Conservation (phyloP, 148 eudicot genomes). For the Dysphania ambrosioides region DNA sequence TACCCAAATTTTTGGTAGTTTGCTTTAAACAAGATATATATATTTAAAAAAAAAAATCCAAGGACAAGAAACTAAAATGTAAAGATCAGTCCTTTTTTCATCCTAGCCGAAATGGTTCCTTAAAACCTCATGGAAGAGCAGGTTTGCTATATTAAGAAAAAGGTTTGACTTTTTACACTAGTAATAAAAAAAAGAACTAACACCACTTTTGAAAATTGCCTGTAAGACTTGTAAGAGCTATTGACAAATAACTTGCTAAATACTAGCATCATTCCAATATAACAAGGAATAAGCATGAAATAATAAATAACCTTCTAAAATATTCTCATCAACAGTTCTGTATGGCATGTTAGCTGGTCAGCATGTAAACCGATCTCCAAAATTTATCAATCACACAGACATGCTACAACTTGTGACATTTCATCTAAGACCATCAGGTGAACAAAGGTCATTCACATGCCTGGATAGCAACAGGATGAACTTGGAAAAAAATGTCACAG, state of each 20-base stretch:
- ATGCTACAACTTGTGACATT: constrained; percentile 38
- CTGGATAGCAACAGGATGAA: too few relatives aligned
- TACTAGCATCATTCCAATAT: too few relatives aligned
- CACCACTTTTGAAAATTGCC: not conserved
- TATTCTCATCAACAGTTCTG: not conserved
- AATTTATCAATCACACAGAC: constrained; percentile 31
- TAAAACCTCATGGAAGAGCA: not conserved
- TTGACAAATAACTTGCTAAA: not conserved
- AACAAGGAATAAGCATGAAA: too few relatives aligned
- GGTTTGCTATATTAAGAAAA: not conserved
- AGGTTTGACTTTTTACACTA: not conserved
- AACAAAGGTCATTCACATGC: not conserved
- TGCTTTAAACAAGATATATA: not conserved
- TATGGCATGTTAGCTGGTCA: constrained; percentile 38
- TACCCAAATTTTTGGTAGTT: not conserved
- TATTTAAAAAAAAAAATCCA: not conserved
- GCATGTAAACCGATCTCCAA: constrained; percentile 37
- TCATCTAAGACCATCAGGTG: constrained; percentile 15
- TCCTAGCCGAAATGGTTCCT: too few relatives aligned
- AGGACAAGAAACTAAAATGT: not conserved
- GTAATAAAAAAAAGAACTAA: not conserved
- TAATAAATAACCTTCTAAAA: not conserved
- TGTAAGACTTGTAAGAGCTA: not conserved
- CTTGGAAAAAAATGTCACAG: too few relatives aligned
- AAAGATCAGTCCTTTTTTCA: not conserved